Conservation (phyloP, 177 flowering plant genomes). For the Vitis hybrid region DNA sequence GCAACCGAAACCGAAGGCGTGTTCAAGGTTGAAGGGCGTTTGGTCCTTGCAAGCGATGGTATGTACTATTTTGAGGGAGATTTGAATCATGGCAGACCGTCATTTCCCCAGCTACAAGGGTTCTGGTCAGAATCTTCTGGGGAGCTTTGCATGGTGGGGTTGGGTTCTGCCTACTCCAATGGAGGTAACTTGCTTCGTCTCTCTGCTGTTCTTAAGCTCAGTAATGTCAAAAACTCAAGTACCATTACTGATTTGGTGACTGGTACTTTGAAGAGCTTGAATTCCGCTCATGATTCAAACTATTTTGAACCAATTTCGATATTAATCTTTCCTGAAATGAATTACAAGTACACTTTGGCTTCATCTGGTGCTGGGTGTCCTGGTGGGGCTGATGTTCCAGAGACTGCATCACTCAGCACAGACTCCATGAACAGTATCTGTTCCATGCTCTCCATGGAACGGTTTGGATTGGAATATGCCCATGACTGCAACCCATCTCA, state of each 20-base stretch:
- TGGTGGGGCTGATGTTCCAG: conserved; percentile 10
- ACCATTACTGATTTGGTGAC: conserved; percentile 38
- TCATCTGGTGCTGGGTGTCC: conserved; percentile 4
- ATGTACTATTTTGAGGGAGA: no score
- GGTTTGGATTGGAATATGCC: conserved; percentile 35
- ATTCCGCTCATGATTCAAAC: conserved; percentile 6
- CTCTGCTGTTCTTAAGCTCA: conserved; percentile 45
- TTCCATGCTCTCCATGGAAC: conserved; percentile 8
- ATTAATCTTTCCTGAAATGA: conserved; percentile 24
- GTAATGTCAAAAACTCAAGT: conserved; percentile 28
- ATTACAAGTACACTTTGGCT: conserved; percentile 37
- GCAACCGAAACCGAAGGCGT: conserved; percentile 22
- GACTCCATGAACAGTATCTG: conserved; percentile 23
- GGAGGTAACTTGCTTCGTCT: conserved; percentile 29
- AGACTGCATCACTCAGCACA: conserved; percentile 19
- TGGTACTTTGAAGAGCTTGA: conserved; percentile 50
- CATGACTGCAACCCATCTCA: conserved; percentile 27
- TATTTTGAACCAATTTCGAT: conserved; percentile 46
- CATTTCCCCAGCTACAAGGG: conserved; percentile 29
- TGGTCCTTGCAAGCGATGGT: not conserved
- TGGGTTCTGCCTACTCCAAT: conserved; percentile 11
- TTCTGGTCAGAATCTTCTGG: conserved; percentile 50
- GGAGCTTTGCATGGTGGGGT: conserved; percentile 63
- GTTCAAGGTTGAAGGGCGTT: conserved; percentile 18
- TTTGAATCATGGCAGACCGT: no score